A percentile compares a stretch with the other conserved stretches of the same genome.
phyloP scores from a whole-genome alignment of 2,329 filamentous ascomycete species.

The Aureobasidium sp. region DNA sequence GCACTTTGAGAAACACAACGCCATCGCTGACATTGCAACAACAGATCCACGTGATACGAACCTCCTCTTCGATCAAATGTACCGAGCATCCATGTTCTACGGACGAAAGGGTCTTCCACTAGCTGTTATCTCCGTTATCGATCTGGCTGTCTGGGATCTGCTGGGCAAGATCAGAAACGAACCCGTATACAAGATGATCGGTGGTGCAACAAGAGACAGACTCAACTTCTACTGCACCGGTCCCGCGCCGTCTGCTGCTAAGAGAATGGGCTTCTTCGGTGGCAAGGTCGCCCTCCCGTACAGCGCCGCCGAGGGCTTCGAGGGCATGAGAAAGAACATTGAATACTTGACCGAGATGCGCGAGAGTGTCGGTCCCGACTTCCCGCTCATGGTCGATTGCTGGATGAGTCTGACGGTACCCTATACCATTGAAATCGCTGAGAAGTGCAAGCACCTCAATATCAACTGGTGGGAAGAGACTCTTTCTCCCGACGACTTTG shows the following conservation, averaged over 20 bases:
- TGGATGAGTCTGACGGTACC: constrained; percentile 93
- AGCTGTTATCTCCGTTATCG: constrained; percentile 89
- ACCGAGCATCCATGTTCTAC: constrained; percentile 92
- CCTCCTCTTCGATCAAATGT: constrained; percentile 93
- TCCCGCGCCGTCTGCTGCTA: constrained; percentile 70
- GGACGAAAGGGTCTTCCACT: constrained; percentile 85
- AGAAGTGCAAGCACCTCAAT: constrained; percentile 71
- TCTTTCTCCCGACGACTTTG: constrained; percentile 81
- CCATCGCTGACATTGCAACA: constrained; percentile 12
- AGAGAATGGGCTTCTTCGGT: constrained; percentile 81
- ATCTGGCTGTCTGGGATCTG: constrained; percentile 87
- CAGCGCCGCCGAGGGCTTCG: constrained; percentile 77
- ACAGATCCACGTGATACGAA: constrained; percentile 83
- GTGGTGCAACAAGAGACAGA: constrained; percentile 74
- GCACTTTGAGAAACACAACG: not conserved
- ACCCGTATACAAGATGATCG: constrained; percentile 90
- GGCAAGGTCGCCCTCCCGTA: constrained; percentile 86
- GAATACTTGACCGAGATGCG: constrained; percentile 81
- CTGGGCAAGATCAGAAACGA: constrained; percentile 85
- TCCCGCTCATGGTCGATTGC: constrained; percentile 90
- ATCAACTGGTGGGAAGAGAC: constrained; percentile 99
- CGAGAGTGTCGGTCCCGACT: constrained; percentile 77
- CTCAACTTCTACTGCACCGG: constrained; percentile 94
- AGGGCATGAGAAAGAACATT: constrained; percentile 78
- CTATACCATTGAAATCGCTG: constrained; percentile 86